Percentiles rank a stretch among this genome's conserved stretches.
phyloP scores from a whole-genome alignment of 2,329 filamentous ascomycete species.

The Pseudogymnoascus sp. region DNA sequence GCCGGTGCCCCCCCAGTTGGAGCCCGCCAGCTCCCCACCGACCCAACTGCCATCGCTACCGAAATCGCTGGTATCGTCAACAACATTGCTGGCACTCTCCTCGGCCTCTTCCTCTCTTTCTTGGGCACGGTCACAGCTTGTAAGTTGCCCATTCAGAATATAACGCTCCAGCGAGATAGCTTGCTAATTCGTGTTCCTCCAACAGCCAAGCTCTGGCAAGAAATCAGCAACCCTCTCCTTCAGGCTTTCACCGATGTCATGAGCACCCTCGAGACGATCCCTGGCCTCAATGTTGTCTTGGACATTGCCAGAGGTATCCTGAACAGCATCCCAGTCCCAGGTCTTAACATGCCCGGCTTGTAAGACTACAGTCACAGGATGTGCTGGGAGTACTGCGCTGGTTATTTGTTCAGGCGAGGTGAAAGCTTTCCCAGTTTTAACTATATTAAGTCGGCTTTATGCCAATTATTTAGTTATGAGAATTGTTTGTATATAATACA shows the following conservation, averaged over 20 bases:
- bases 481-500: neutral
- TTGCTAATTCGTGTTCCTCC: neutral
- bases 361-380: neutral
- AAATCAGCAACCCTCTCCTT: neutral
- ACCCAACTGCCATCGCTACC: neutral
- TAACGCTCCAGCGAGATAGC: neutral
- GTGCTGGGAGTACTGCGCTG: neutral
- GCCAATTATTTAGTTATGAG: neutral
- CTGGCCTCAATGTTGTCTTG: neutral
- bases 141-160: neutral
- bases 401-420: neutral
- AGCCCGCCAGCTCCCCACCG: neutral
- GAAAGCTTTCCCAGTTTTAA: neutral
- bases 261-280: neutral
- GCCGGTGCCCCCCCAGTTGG: neutral
- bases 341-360: neutral
- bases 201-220: conserved; percentile 5
- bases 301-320: neutral
- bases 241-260: neutral
- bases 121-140: neutral
- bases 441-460: neutral
- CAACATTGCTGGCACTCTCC: neutral
- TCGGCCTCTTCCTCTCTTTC: conserved; percentile 2
- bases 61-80: neutral
- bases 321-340: neutral